Evolutionary conservation across 208 protist genomes (phyloP).

Genomic region (Leishmania martiniquensis): DNA sequence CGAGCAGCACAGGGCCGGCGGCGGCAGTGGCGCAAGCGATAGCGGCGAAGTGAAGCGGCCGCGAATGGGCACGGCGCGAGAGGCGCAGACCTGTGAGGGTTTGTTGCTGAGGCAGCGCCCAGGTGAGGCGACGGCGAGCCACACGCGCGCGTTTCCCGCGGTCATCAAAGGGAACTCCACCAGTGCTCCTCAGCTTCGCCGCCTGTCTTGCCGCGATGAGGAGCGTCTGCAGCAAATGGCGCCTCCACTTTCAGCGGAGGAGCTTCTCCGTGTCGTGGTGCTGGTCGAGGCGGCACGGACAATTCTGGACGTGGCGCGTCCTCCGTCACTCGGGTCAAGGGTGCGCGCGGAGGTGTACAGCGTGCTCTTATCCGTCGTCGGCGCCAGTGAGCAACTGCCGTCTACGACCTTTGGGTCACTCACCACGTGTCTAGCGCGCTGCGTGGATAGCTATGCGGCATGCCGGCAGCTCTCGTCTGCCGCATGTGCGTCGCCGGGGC

Average conservation of each 20-base stretch:
- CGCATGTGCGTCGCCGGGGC: neutral
- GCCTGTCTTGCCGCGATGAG: neutral
- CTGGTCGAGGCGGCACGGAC: conserved; percentile 39
- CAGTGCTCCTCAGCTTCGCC: conserved; percentile 1
- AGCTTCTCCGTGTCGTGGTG: conserved; percentile 36
- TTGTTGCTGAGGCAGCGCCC: neutral
- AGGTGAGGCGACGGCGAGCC: neutral
- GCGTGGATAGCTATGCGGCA: conserved; percentile 44
- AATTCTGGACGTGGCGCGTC: conserved; percentile 34
- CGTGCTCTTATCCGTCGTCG: conserved; percentile 48
- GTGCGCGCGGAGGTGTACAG: conserved; percentile 40
- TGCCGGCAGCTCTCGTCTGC: conserved; percentile 20
- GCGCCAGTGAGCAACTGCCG: conserved; percentile 57
- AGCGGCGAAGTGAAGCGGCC: too few relatives aligned
- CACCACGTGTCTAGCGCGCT: conserved; percentile 46
- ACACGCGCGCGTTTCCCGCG: neutral
- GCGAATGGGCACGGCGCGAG: neutral
- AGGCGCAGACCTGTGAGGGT: neutral
- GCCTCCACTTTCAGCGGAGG: conserved; percentile 28
- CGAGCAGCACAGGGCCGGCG: neutral
- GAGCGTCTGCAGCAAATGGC: conserved; percentile 44
- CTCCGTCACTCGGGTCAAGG: conserved; percentile 10
- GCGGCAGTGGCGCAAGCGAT: neutral
- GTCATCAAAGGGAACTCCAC: neutral
- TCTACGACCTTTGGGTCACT: conserved; percentile 42